Evolutionary conservation across 2,329 filamentous ascomycete genomes (phyloP), one percentile per base, ranked within the genome.

Genomic region (Zymoseptoria brevis): DNA sequence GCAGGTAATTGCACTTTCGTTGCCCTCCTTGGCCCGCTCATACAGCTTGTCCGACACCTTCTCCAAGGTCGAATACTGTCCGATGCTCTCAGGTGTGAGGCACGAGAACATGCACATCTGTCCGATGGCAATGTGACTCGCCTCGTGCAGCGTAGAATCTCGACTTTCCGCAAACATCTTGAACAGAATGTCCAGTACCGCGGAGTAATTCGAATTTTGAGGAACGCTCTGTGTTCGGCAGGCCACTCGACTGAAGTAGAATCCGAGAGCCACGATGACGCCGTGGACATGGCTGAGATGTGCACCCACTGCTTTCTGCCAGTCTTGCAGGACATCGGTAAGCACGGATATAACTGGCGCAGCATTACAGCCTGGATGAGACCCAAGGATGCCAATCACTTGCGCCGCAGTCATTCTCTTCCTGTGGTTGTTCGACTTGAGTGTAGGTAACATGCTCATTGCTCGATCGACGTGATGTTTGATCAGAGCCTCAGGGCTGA

Each of bases 1-100:
- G 2, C 89, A 85, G n/a, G 83, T 74, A 54, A 96, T 93, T 0
- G 93, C 88, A 58, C 82, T 86, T 68, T 95, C 92, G 58, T 89
- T 89, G 8, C 90, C 88, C 59, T 88, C 85, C 70, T 91, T 94
- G 8, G 89, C 87, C 60, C 87, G 83, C 0, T 80, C 77, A 5
- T 83, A 79, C 0, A 96, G 76, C 6, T 84, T 82, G 19, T 86
- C 80, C 22, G 86, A 78, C 13, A 91, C 76, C 16, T 57, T 60
- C 41, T 63, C 64, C 6, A 71, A 21, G 1, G 64, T 64, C 3
- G 57, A 55, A 19, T 62, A 45, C 22, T 63, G 53, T 9, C 64
- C 26, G 72, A 73, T 3, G 75, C 67, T 26, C 4, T 69, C 64
- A 74, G 67, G 80, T 62, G 61, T 80, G 71, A 87, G 69, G 8